These are phyloP conservation scores for Ziziphus jujuba DNA, from an alignment of 306 rosid species.

Conservation along the genomic window DNA sequence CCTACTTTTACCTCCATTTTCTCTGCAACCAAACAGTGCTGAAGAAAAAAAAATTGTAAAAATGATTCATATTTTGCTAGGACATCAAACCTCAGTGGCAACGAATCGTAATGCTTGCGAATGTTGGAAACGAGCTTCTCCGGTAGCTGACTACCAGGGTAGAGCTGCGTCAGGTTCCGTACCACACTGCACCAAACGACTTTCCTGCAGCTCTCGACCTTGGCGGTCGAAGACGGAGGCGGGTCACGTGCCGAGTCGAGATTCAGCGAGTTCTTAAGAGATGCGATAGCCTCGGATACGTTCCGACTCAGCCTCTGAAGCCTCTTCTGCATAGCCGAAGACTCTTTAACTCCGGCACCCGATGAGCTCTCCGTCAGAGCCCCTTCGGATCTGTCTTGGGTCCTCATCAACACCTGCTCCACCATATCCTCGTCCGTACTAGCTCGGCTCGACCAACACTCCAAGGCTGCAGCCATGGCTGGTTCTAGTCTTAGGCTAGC, in stretches of 20 bases:
- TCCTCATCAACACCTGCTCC: constrained; percentile 73
- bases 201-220: constrained; percentile 54
- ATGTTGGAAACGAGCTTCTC: constrained; percentile 83
- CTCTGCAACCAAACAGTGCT: constrained; percentile 16
- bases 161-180: constrained; percentile 73
- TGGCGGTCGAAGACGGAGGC: constrained; percentile 37
- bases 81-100: constrained; percentile 73
- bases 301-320: constrained; percentile 71
- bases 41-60: constrained; percentile 4
- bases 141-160: constrained; percentile 89
- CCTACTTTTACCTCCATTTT: background rate
- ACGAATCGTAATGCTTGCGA: constrained; percentile 83
- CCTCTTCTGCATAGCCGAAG: constrained; percentile 75
- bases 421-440: constrained; percentile 66
- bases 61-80: constrained; percentile 9
- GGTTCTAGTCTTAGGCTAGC: no score
- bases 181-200: constrained; percentile 80
- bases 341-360: constrained; percentile 32
- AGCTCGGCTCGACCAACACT: constrained; percentile 87
- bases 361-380: constrained; percentile 35
- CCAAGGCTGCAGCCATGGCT: constrained; percentile 81
- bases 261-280: constrained; percentile 70
- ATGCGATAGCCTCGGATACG: constrained; percentile 75
- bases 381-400: constrained; percentile 66
- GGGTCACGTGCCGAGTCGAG: constrained; percentile 54